A percentile compares a stretch with the other conserved stretches of the same genome.
Evolutionary conservation across 805 yeast genomes (phyloP).

Genomic region (Candida railenensis): DNA sequence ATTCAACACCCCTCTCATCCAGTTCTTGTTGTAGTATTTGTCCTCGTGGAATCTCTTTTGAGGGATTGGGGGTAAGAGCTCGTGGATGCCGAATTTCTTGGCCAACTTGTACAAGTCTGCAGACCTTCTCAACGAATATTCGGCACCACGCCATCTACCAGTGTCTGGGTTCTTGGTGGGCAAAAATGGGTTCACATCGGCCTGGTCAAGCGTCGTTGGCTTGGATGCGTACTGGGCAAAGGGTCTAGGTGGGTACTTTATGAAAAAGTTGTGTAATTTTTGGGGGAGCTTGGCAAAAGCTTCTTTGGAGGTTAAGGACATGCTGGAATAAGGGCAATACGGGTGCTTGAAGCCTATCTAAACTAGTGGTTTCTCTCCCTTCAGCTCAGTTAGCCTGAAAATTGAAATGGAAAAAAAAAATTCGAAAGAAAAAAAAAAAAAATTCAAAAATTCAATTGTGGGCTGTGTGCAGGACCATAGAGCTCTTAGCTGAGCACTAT

Average conservation of each 20-base stretch:
- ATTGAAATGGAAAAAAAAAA: background rate
- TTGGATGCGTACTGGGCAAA: conserved; percentile 60
- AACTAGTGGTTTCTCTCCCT: no score
- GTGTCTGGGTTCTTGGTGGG: conserved; percentile 84
- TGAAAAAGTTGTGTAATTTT: conserved; percentile 70
- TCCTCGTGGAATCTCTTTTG: conserved; percentile 76
- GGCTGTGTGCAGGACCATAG: background rate
- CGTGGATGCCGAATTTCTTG: conserved; percentile 72
- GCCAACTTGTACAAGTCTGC: conserved; percentile 84
- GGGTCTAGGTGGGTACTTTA: conserved; percentile 84
- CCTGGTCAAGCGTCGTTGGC: conserved; percentile 65
- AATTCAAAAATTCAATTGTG: background rate
- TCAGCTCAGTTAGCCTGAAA: no score
- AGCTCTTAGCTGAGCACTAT: background rate
- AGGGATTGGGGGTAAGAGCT: conserved; percentile 67
- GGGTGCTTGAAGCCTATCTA: no score
- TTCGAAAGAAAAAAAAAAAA: background rate
- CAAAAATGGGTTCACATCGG: conserved; percentile 80
- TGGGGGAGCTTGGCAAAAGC: conserved; percentile 66
- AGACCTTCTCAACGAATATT: conserved; percentile 77
- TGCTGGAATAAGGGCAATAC: conserved; percentile 3
- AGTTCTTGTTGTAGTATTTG: conserved; percentile 65
- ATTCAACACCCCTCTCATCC: conserved; percentile 71
- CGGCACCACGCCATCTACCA: conserved; percentile 72
- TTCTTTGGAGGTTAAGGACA: conserved; percentile 35